These are phyloP conservation scores for Climacium dendroides DNA, from an alignment of 225 moss, liverwort and hornwort genomes.

Conservation along the genomic window DNA sequence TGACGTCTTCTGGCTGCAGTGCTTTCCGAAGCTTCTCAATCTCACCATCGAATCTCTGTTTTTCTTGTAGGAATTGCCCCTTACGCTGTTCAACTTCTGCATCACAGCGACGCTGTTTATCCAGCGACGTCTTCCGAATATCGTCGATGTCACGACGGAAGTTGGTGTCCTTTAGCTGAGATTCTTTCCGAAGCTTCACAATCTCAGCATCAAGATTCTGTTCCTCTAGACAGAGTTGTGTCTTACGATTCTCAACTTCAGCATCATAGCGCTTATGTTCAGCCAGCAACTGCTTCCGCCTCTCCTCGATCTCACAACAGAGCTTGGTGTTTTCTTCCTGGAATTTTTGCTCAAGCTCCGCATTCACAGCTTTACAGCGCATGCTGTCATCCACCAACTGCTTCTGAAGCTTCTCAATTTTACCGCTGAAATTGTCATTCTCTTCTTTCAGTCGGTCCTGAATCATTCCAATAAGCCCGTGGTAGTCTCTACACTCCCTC, in stretches of 20 bases:
- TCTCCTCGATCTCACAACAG: not conserved
- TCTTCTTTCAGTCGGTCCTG: not conserved
- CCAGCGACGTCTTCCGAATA: not conserved
- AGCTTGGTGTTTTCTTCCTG: not conserved
- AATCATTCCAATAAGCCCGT: not conserved
- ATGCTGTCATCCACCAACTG: not conserved
- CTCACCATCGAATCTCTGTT: not conserved
- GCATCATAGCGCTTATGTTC: not conserved
- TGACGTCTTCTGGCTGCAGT: not conserved
- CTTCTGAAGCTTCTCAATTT: not conserved
- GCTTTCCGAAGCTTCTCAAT: not conserved
- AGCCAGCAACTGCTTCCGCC: not conserved
- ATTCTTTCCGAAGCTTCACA: not conserved
- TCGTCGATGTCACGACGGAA: not conserved
- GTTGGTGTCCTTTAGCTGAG: not conserved
- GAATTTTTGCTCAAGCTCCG: not conserved
- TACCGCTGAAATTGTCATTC: not conserved
- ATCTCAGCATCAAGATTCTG: not conserved
- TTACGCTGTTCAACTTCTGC: not conserved
- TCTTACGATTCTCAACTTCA: not conserved
- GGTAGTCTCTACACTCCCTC: not conserved
- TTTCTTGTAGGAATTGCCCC: not conserved
- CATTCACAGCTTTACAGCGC: not conserved
- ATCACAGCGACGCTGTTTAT: not conserved
- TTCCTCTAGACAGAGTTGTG: not conserved